Evolutionary conservation across 192 early-diverging fungal species (phyloP), one percentile per base, ranked within the genome.

Genomic region (Podila epigama): DNA sequence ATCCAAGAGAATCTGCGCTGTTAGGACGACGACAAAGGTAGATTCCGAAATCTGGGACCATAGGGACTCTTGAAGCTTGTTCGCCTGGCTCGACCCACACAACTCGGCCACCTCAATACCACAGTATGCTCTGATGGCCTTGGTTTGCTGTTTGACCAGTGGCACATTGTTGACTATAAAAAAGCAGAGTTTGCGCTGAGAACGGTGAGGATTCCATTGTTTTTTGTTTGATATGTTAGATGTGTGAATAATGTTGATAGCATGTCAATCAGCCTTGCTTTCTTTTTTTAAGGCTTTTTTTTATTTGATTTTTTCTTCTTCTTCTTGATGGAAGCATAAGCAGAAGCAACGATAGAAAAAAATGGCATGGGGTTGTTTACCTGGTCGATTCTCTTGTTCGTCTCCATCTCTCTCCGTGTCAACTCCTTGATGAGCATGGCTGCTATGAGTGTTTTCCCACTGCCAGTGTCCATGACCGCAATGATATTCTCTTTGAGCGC

Each of bases 401-500:
- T 9, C 58, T 75, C 55, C 27, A 63, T 58, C 37, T 89, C 87
- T 18, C 71, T 58, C 2, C 40, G 16, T 2, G 81, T 77, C 69
- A 92, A 87, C 70, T 95, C 86, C 71, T 92, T 89, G 48, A 97
- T 91, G 22, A 98, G 83, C 87, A 97, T 83, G 54, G 92, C 89
- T 2, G 95, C 88, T 20, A 96, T 91, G 1, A 98, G 81, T 12
- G 97, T 98, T 70, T 98, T 97, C 20, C 97, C 97, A 15, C 90
- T 91, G 10, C 97, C 97, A 0, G 97, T 98, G 71, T 96, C 92
- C 60, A 98, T 81, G 7, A 98, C 91, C 0, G 92, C 92, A 52
- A 98, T 93, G 33, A 94, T 85, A 80, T 98, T 98, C 3, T 81
- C 77, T 7, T 68, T 60, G 51, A 84, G 66, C 1, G 97, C 95